These are phyloP conservation scores for Ascochyta pisi DNA, from an alignment of 2,329 filamentous ascomycete genomes.

Conservation along the genomic window DNA sequence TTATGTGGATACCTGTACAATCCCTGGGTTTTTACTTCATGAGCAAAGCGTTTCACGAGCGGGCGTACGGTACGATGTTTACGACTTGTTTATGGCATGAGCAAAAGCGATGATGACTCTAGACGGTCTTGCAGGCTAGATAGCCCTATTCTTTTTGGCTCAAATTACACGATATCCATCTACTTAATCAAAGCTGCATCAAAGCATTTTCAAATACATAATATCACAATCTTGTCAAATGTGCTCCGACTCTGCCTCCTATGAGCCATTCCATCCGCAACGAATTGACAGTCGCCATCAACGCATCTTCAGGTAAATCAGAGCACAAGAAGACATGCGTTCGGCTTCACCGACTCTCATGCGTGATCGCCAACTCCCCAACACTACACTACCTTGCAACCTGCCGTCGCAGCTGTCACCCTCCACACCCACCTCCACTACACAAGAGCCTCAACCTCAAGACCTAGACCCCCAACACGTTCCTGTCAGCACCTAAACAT, in stretches of 20 bases:
- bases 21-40: not conserved
- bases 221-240: not conserved
- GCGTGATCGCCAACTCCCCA: not conserved
- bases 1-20: not conserved
- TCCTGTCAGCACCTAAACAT: constrained; percentile 17
- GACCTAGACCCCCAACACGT: constrained; percentile 9
- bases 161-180: constrained; percentile 5
- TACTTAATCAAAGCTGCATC: not conserved
- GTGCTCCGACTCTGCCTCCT: not conserved
- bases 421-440: not conserved
- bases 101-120: constrained; percentile 10
- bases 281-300: not conserved
- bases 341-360: not conserved
- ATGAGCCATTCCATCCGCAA: not conserved
- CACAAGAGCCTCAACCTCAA: not conserved
- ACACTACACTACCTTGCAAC: not conserved
- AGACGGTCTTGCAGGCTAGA: constrained; percentile 4
- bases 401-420: not conserved
- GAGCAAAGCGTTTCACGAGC: constrained; percentile 2
- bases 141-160: not conserved
- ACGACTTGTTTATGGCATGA: constrained; percentile 5
- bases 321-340: not conserved
- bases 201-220: constrained; percentile 6
- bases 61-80: constrained; percentile 12
- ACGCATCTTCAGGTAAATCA: not conserved